phyloP scores from a whole-genome alignment of 106 monocot species.

The Iris macrosiphon region DNA sequence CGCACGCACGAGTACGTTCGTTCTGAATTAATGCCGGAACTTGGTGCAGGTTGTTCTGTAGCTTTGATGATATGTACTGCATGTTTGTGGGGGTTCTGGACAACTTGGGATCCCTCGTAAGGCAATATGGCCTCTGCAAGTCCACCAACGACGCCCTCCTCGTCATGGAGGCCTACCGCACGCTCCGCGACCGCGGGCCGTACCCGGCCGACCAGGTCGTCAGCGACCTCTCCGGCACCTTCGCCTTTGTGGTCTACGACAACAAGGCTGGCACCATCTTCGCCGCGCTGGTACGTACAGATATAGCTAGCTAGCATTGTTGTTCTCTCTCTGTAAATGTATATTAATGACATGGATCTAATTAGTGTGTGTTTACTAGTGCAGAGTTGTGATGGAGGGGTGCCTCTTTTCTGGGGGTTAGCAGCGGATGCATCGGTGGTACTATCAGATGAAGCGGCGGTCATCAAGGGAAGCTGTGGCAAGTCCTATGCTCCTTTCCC shows the following conservation, averaged over 20 bases:
- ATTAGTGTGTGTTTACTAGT: neutral
- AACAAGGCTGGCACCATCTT: conserved; percentile 33
- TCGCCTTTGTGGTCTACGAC: conserved; percentile 53
- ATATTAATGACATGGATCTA: neutral
- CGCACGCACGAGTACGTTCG: neutral
- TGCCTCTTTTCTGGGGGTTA: conserved; percentile 49
- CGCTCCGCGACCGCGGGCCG: conserved; percentile 52
- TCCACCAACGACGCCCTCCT: conserved; percentile 44
- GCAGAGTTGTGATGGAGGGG: conserved; percentile 42
- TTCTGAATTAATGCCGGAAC: too few relatives aligned
- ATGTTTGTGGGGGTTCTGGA: conserved; percentile 37
- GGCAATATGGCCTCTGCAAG: conserved; percentile 46
- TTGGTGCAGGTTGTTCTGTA: conserved; percentile 39
- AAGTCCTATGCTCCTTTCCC: conserved; percentile 69
- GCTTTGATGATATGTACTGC: conserved; percentile 50
- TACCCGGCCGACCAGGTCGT: conserved; percentile 64
- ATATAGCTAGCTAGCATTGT: neutral
- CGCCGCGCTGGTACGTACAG: conserved; percentile 31
- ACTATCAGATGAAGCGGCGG: conserved; percentile 37
- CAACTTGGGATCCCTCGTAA: conserved; percentile 44
- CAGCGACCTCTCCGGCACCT: conserved; percentile 44
- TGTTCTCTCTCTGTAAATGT: neutral
- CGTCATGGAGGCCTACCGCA: conserved; percentile 62
- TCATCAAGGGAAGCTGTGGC: conserved; percentile 47
- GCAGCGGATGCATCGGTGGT: conserved; percentile 53